A percentile compares a stretch with the other conserved stretches of the same genome.
Evolutionary conservation across 352 stramenopile species (phyloP).

Genomic region (Globisporangium uncinulatum): DNA sequence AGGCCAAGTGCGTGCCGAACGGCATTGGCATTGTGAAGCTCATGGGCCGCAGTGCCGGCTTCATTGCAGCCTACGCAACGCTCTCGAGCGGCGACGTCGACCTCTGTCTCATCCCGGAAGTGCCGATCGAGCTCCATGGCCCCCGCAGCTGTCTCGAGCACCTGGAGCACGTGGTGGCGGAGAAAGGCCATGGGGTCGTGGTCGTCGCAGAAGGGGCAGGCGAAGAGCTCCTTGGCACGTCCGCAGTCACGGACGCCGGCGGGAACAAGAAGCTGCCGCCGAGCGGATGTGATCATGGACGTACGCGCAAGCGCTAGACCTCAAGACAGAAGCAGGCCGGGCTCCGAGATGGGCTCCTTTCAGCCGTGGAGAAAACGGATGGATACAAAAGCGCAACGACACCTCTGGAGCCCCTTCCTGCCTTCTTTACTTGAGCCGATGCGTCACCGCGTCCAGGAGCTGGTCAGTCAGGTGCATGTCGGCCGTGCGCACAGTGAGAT

Average conservation of each 20-base stretch:
- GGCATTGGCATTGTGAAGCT: conserved; percentile 98
- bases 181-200: conserved; percentile 97
- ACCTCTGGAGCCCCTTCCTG: too few species aligned
- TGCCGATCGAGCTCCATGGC: conserved; percentile 94
- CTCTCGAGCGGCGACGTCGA: conserved; percentile 97
- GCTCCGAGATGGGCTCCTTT: too few species aligned
- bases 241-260: conserved; percentile 86
- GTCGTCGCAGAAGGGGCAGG: conserved; percentile 96
- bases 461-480: conserved; percentile 81
- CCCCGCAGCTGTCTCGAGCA: conserved; percentile 88
- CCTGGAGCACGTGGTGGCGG: conserved; percentile 87
- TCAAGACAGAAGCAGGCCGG: too few species aligned
- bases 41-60: conserved; percentile 96
- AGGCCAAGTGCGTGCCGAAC: conserved; percentile 96
- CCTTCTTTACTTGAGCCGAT: conserved; percentile 47
- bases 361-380: too few species aligned
- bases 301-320: too few species aligned
- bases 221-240: conserved; percentile 93
- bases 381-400: too few species aligned
- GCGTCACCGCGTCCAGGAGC: conserved; percentile 52
- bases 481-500: conserved; percentile 80
- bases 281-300: too few species aligned
- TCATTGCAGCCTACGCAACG: conserved; percentile 96
- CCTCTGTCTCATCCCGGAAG: conserved; percentile 96
- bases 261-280: conserved; percentile 95